phyloP scores from a whole-genome alignment of 805 yeast species.

The Zygosaccharomyces bisporus region DNA sequence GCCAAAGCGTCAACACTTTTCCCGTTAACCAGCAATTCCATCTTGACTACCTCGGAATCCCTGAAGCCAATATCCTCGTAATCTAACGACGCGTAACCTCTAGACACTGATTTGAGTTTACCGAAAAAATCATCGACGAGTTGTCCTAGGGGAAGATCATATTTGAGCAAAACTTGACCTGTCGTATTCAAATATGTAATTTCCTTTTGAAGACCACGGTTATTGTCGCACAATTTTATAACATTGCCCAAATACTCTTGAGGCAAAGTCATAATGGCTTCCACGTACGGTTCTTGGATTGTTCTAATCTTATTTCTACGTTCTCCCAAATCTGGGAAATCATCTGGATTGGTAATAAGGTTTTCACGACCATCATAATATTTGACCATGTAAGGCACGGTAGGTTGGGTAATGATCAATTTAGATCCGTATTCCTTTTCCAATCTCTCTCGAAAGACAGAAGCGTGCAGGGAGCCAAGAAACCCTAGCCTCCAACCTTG shows the following conservation, averaged over 20 bases:
- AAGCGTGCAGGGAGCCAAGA: constrained; percentile 90
- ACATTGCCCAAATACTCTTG: constrained; percentile 84
- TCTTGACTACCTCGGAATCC: constrained; percentile 74
- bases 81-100: constrained; percentile 91
- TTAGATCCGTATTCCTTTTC: constrained; percentile 94
- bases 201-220: constrained; percentile 80
- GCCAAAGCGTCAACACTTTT: constrained; percentile 87
- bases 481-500: constrained; percentile 98
- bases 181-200: constrained; percentile 63
- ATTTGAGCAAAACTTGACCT: constrained; percentile 77
- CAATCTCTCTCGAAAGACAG: constrained; percentile 86
- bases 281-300: constrained; percentile 81
- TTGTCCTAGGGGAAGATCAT: constrained; percentile 81
- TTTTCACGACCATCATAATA: constrained; percentile 60
- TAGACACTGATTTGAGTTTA: constrained; percentile 79
- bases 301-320: constrained; percentile 40
- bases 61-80: constrained; percentile 91
- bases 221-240: constrained; percentile 77
- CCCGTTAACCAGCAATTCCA: constrained; percentile 88
- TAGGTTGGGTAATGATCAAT: constrained; percentile 88
- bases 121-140: constrained; percentile 95
- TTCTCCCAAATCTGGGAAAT: constrained; percentile 64
- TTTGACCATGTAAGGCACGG: constrained; percentile 85
- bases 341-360: constrained; percentile 84
- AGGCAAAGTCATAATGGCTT: constrained; percentile 87